Evolutionary conservation across 208 protist genomes (phyloP).

Genomic region (Crithidia thermophila): DNA sequence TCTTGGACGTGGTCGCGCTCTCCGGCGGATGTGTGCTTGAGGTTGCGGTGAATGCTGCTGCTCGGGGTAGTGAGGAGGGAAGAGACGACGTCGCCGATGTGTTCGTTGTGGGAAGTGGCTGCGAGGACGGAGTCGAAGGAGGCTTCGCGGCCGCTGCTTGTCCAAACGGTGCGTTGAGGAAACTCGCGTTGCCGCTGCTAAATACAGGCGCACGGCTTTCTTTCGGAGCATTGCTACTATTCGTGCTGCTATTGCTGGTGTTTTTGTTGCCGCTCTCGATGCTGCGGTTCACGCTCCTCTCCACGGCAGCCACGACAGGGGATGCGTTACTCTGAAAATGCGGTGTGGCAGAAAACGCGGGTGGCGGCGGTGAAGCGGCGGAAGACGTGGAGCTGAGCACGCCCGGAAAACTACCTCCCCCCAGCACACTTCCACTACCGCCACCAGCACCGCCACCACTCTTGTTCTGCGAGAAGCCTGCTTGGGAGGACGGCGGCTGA

Average conservation of each 20-base stretch:
- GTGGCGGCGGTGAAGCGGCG: background rate
- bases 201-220: background rate
- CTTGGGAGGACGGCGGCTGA: too few species aligned
- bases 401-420: too few species aligned
- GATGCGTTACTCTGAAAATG: too few species aligned
- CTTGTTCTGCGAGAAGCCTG: too few species aligned
- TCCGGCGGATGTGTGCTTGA: too few species aligned
- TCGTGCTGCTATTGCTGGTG: constrained; percentile 8
- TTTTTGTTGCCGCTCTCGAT: constrained; percentile 9
- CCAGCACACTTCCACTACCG: too few species aligned
- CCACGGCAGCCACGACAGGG: constrained; percentile 5
- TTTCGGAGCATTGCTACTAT: background rate
- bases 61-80: background rate
- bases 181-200: constrained; percentile 4
- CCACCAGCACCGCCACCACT: too few species aligned
- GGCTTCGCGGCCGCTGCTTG: background rate
- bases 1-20: background rate
- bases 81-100: background rate
- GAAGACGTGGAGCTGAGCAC: too few species aligned
- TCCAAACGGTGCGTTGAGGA: constrained; percentile 4
- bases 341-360: background rate
- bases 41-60: background rate
- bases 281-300: background rate
- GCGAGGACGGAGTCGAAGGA: too few species aligned
- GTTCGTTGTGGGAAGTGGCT: background rate